Evolutionary conservation across 2,329 filamentous ascomycete species (phyloP), one percentile per base, ranked within the genome.

Genomic region (Ascosphaera acerosa): DNA sequence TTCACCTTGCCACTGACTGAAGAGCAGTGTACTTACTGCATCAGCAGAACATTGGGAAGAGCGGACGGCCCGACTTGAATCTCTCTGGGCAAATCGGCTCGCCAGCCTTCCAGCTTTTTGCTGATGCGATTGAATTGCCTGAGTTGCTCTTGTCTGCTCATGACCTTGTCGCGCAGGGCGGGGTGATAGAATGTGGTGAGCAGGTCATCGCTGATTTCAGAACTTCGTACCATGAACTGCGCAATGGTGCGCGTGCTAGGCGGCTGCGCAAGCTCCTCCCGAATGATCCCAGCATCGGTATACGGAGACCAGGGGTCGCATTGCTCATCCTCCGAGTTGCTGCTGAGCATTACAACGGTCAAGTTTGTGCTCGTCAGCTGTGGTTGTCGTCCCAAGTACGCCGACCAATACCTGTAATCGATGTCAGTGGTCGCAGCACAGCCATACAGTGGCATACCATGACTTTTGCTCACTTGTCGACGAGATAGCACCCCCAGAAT

Each of bases 401-500:
- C 94, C 31, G 82, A 91, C 82, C 84, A 94, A 50, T 80, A 90
- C 42, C 64, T 66, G 34, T 15, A 10, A 33, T 18, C 12, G 9
- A 9, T 23, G 20, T 23, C 12, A 23, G 20, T 10, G 25, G 32
- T n/a, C n/a, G n/a, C n/a, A n/a, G n/a, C n/a, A n/a, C 19, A 17
- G n/a, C 18, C 10, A 22, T 17, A 3, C 10, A 20, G n/a, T 14
- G 5, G n/a, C 30, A 25, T 15, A 19, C 20, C 10, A 14, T 10
- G 14, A 16, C 19, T 25, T n/a, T n/a, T n/a, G 45, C 58, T 38
- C 44, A 67, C 61, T 92, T 94, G 57, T 97, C 87, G 48, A 94
- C 90, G n/a, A 91, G 55, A 50, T 87, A 94, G 48, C 82, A 92
- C 4, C 87, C 87, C 87, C 87, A 94, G 45, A 92, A 94, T 0